Evolutionary conservation across 768 basidiomycete genomes (phyloP), one percentile per base, ranked within the genome.

Genomic region (Phanerochaete sordida): DNA sequence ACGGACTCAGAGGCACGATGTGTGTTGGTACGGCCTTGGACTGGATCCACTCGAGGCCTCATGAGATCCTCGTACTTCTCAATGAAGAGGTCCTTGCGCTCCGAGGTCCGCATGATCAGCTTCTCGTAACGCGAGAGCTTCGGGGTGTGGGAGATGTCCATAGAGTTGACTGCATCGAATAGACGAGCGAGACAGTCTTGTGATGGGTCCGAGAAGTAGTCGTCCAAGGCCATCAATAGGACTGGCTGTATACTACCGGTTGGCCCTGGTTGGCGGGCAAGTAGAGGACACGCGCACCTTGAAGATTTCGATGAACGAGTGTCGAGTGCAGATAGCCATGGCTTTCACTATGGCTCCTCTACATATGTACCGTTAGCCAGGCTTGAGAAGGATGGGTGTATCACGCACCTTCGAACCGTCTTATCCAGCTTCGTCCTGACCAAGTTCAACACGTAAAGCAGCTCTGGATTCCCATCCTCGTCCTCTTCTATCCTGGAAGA

Each of bases 341-440:
- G 95, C 95, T 74, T 97, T 92, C 60, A 97, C 94, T 61, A 91
- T 84, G 0, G 95, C 95, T 56, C 95, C 95, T 76, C 95, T 95
- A 65, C 44, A 44, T n/a, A 26, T 6, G 45, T 19, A 43, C 23
- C 13, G 24, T 60, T 9, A 56, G 57, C 35, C 57, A 56, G 21
- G 28, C 30, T 19, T 47, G 1, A n/a, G n/a, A 35, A 33, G n/a
- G n/a, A 37, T 44, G 1, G 7, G 11, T 13, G 15, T 28, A 28
- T 21, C 30, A 33, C 82, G 67, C 68, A 91, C 92, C 90, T 81
- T 69, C 91, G 81, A 68, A 88, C 81, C 0, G 82, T 83, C 74
- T 91, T 90, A 70, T 96, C 94, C 70, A 93, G 86, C 75, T 95
- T 95, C 53, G 93, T 96, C 65, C 93, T 79, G 19, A 97, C 95